Base-by-base conservation (phyloP, 2,329 filamentous ascomycete genomes). In the Trichoderma citrinoviride region DNA sequence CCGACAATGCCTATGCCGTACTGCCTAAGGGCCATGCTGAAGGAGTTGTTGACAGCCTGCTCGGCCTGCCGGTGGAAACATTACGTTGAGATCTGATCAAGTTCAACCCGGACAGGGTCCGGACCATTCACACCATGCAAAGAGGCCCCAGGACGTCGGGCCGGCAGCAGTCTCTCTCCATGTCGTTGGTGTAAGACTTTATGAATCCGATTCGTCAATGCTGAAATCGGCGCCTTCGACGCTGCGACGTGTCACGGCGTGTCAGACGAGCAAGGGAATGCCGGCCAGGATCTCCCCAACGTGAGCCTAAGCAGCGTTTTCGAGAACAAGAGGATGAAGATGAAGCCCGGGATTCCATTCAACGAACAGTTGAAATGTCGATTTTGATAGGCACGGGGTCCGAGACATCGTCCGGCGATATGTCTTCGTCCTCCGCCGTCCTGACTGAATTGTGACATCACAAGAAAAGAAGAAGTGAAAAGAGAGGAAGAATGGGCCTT, bases 11-110 rank as follows among this genome's bases (percentile, higher is more conserved):
- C 81, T 6, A 84, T 74, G 5, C 74, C 77, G 19, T 79, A 80
- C 55, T 78, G 76, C 0, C 74, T 81, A 0, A 83, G 72, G 0
- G 77, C 72, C 69, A 80, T 75, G 67, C 70, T 77, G 70, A 79
- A 79, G 0, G 77, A 76, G 63, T 76, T 75, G 14, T 73, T 72
- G 5, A 74, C 70, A 8, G 70, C 74, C 67, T 82, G 74, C 2
- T 80, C 79, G 14, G 78, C 80, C 64, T 78, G 77, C 27, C 78
- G 73, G 62, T 79, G 81, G 66, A 82, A 82, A 68, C n/a, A n/a
- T n/a, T 80, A 79, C 33, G 85, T 87, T 21, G 85, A 87, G 73
- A 87, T 67, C 85, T 85, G 74, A 85, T 86, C 67, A 82, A 76
- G 7, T 73, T 73, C 2, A 75, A 64, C 12, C 79, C 79, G 63